Evolutionary conservation across 352 stramenopile species (phyloP).

Genomic region (Aphanomyces cochlioides): DNA sequence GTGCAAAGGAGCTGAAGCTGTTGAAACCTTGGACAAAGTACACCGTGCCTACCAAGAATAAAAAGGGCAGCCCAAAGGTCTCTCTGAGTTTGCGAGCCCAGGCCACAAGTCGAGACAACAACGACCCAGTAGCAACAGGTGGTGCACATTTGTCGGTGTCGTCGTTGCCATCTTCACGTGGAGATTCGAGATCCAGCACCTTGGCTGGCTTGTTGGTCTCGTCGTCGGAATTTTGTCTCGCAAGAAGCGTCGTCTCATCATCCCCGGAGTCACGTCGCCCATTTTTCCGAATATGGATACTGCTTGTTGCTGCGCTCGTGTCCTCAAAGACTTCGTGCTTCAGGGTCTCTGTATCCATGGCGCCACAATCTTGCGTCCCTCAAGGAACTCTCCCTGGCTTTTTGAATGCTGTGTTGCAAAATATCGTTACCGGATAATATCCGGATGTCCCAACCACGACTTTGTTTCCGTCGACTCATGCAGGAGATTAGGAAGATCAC

Average conservation of each 20-base stretch:
- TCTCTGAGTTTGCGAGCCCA: slow-evolving; percentile 51
- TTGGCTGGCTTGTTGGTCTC: background rate
- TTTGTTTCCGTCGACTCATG: too few relatives aligned
- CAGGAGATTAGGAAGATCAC: too few relatives aligned
- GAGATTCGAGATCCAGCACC: background rate
- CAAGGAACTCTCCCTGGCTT: too few relatives aligned
- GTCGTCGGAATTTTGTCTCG: background rate
- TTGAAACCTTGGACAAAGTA: slow-evolving; percentile 94
- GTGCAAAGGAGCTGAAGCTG: slow-evolving; percentile 87
- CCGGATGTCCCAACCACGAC: too few relatives aligned
- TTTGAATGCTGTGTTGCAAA: too few relatives aligned
- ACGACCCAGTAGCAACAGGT: background rate
- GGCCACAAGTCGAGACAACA: background rate
- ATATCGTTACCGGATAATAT: too few relatives aligned
- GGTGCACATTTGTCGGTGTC: background rate
- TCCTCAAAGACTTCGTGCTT: slow-evolving; percentile 7
- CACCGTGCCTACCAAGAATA: slow-evolving; percentile 71
- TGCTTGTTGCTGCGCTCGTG: background rate
- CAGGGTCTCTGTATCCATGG: background rate
- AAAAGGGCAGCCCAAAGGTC: slow-evolving; percentile 69
- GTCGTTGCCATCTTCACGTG: background rate
- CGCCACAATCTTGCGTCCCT: too few relatives aligned
- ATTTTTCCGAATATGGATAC: slow-evolving; percentile 4
- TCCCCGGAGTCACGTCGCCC: background rate
- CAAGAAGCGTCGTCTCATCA: background rate